Evolutionary conservation across 257 asterid species (phyloP).

Genomic region (Solanum peruvianum): DNA sequence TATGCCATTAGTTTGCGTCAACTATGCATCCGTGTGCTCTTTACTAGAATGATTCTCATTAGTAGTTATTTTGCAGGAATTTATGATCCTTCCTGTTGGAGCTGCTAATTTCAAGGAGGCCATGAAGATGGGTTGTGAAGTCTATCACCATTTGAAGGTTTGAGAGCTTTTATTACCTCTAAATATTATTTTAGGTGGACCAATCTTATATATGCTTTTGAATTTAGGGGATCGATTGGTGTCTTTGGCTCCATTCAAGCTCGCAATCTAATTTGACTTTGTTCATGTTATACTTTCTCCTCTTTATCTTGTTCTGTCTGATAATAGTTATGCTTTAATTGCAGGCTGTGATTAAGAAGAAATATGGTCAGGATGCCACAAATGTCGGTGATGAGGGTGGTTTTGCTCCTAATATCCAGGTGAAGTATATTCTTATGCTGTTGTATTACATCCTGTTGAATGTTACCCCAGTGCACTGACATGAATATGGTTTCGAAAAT

Average conservation of each 20-base stretch:
- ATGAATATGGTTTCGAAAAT: not conserved
- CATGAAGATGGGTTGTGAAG: constrained; percentile 99
- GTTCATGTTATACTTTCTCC: not conserved
- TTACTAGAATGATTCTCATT: not conserved
- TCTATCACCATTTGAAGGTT: constrained; percentile 90
- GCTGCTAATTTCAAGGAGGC: constrained; percentile 93
- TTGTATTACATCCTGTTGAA: not conserved
- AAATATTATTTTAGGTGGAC: not conserved
- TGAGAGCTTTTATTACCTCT: not conserved
- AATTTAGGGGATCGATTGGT: not conserved
- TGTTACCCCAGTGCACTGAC: constrained; percentile 1
- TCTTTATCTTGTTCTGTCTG: not conserved
- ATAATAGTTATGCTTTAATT: not conserved
- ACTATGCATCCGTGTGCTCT: not conserved
- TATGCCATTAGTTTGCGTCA: constrained; percentile 4
- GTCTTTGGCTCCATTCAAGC: not conserved
- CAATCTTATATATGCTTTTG: not conserved
- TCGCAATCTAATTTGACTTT: not conserved
- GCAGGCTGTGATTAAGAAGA: constrained; percentile 95
- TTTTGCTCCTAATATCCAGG: constrained; percentile 98
- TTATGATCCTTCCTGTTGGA: constrained; percentile 96
- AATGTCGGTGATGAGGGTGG: constrained; percentile 99
- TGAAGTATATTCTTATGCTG: not conserved
- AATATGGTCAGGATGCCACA: constrained; percentile 94
- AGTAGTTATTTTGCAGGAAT: constrained; percentile 41